Evolutionary conservation across 176 grass and related monocot species (phyloP).

Genomic region (Urochloa ruziziensis): DNA sequence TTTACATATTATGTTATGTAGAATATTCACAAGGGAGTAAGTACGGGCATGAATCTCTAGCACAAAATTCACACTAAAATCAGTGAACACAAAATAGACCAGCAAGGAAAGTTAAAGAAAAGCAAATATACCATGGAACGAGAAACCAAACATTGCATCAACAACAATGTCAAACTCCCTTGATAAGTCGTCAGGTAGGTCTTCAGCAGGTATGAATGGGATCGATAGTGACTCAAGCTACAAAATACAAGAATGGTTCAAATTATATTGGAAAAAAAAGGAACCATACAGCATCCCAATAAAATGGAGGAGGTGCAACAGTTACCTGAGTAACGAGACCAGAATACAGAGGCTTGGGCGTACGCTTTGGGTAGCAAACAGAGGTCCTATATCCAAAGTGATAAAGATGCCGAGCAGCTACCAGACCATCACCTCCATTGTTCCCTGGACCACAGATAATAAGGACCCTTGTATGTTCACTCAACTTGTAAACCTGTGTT

Average conservation of each 20-base stretch:
- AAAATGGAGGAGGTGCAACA: background rate
- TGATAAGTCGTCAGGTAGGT: constrained; percentile 53
- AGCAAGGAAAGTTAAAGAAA: constrained; percentile 24
- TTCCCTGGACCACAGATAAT: constrained; percentile 91
- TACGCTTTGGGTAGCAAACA: constrained; percentile 90
- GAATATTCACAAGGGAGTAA: constrained; percentile 8
- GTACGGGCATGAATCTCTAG: background rate
- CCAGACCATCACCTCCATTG: constrained; percentile 95
- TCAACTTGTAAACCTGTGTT: constrained; percentile 84
- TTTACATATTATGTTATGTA: constrained; percentile 14
- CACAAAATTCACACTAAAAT: constrained; percentile 23
- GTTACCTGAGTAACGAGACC: constrained; percentile 82
- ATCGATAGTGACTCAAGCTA: constrained; percentile 72
- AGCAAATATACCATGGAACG: constrained; percentile 69
- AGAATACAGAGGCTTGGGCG: constrained; percentile 65
- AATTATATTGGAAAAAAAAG: constrained; percentile 10
- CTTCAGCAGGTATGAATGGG: constrained; percentile 62
- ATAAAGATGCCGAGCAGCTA: constrained; percentile 89
- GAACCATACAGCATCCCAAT: background rate
- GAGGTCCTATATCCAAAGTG: constrained; percentile 71
- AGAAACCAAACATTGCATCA: constrained; percentile 97
- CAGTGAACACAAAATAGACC: constrained; percentile 2
- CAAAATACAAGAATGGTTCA: constrained; percentile 10
- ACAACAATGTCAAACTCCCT: constrained; percentile 68
- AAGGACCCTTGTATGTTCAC: constrained; percentile 67